Conservation (phyloP, 2,329 filamentous ascomycete species). For the Talaromyces islandicus region DNA sequence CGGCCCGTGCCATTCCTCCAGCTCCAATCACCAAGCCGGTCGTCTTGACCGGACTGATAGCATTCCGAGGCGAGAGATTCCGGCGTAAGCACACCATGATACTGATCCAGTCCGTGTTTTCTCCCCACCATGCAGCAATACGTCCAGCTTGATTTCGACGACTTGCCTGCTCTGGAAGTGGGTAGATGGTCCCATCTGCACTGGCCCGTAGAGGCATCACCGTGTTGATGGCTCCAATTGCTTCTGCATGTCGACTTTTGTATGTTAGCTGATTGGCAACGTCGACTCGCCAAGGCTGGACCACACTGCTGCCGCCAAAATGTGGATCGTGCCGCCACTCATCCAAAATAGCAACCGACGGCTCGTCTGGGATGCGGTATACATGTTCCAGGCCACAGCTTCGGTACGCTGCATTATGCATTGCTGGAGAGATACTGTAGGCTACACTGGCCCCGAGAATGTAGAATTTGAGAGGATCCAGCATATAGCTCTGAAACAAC, state of each 20-base stretch:
- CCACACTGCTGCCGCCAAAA: conserved; percentile 38
- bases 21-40: conserved; percentile 52
- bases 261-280: conserved; percentile 31
- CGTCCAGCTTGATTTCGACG: conserved; percentile 37
- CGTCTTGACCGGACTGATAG: conserved; percentile 44
- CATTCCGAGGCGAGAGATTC: conserved; percentile 44
- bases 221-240: conserved; percentile 41
- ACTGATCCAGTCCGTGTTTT: conserved; percentile 41
- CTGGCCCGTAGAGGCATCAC: conserved; percentile 37
- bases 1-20: conserved; percentile 72
- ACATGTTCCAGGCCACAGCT: conserved; percentile 35
- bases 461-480: conserved; percentile 38
- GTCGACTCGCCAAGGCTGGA: conserved; percentile 39
- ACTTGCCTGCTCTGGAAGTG: conserved; percentile 34
- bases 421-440: conserved; percentile 37
- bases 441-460: conserved; percentile 37
- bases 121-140: conserved; percentile 38
- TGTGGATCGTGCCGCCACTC: conserved; percentile 31
- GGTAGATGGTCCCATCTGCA: conserved; percentile 29
- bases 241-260: conserved; percentile 38
- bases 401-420: conserved; percentile 38
- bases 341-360: conserved; percentile 32
- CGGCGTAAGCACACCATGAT: conserved; percentile 37
- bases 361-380: conserved; percentile 33
- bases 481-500: conserved; percentile 35